Base-by-base conservation (phyloP, 1,139 yeast species). In the Suhomyces bokatorum region DNA sequence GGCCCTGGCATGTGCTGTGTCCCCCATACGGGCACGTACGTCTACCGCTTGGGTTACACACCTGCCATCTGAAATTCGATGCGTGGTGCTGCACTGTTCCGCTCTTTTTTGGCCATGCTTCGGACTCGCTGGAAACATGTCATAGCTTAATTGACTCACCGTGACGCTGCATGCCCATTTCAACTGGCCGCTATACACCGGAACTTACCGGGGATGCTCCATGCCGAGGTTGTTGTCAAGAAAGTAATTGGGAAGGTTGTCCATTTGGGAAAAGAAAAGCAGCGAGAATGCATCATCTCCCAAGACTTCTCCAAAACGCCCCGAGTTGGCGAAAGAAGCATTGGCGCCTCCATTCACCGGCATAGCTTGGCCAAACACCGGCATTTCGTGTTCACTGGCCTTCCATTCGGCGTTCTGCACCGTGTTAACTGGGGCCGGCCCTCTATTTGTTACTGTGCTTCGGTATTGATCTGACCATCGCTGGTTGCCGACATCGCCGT, bases 211-310 rank as follows among this genome's bases (percentile, higher is more conserved):
- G 24, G 24, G 24, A 6, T 38, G 35, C 27, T 39, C 42, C 20
- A 42, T 39, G 4, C 69, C 69, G 34, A 64, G 47, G 45, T 66
- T 69, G 42, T 67, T 68, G 49, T 71, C 77, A 46, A 62, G 69
- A 53, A 73, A 70, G 46, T 67, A 70, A 50, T 71, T 71, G 9
- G 77, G 77, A 43, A 70, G 50, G 39, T 51, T 63, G 39, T 57
- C 48, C 50, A 55, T 48, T 42, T 54, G 59, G 4, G 59, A 45
- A 28, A 45, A 55, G 29, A 54, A 45, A 47, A 54, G 52, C 49
- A 51, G 54, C 3, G 59, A 43, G 3, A 55, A 48, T 5, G 54
- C 57, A 35, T 59, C 65, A 24, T 54, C 56, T n/a, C 36, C 36
- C 13, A 34, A 13, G 14, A 34, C 8, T 14, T 34, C 36, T 13